Percentiles rank a stretch among this genome's conserved stretches.
Evolutionary conservation across 345 rosid genomes (phyloP).

Genomic region (Populus nigra): DNA sequence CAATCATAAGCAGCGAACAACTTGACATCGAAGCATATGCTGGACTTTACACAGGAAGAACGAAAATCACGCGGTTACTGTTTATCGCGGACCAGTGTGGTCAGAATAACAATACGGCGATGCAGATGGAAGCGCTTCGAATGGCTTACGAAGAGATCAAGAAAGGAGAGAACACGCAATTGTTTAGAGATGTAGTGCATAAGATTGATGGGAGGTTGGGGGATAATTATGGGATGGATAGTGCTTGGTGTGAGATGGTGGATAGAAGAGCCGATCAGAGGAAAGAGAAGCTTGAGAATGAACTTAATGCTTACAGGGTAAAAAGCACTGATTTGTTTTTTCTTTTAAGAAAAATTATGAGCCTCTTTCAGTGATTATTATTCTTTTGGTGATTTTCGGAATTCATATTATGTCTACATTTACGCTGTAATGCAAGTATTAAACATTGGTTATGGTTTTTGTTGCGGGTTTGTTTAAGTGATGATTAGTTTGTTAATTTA

Average conservation of each 20-base stretch:
- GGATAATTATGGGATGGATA: slow-evolving; percentile 54
- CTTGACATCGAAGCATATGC: slow-evolving; percentile 95
- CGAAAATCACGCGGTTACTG: slow-evolving; percentile 77
- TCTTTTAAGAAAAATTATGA: not conserved
- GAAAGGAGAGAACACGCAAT: slow-evolving; percentile 90
- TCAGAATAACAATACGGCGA: slow-evolving; percentile 37
- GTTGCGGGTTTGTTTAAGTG: not conserved
- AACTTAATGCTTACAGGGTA: slow-evolving; percentile 94
- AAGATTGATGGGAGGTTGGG: slow-evolving; percentile 76
- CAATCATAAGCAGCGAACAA: slow-evolving; percentile 77
- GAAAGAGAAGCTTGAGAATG: slow-evolving; percentile 84
- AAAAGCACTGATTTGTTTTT: not conserved
- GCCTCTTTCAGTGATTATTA: not conserved
- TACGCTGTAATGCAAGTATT: not conserved
- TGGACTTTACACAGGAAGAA: slow-evolving; percentile 74
- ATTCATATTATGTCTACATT: not conserved
- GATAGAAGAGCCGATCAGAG: slow-evolving; percentile 82
- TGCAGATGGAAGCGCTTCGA: slow-evolving; percentile 80
- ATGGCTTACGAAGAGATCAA: slow-evolving; percentile 96
- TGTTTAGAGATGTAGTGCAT: slow-evolving; percentile 69
- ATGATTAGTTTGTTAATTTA: not conserved
- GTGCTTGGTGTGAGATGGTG: slow-evolving; percentile 65
- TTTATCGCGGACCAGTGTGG: slow-evolving; percentile 78
- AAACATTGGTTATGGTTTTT: not conserved
- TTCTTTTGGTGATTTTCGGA: not conserved